Evolutionary conservation across 306 rosid genomes (phyloP).

Genomic region (Ochetophila trinervis): DNA sequence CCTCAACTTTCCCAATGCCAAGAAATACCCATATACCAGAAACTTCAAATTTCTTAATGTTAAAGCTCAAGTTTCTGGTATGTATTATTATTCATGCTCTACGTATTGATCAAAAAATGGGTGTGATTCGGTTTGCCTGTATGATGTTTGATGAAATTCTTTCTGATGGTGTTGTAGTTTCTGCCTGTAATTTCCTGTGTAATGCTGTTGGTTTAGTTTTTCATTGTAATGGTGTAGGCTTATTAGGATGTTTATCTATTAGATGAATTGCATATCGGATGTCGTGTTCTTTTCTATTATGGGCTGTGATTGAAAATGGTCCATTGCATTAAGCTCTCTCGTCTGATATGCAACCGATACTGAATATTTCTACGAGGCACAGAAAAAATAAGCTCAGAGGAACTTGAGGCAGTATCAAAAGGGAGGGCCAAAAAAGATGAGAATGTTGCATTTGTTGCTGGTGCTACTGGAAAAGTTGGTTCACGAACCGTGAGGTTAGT

Average conservation of each 20-base stretch:
- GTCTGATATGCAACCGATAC: slow-evolving; percentile 17
- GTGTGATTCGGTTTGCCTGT: neutral
- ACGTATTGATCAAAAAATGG: neutral
- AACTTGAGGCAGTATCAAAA: slow-evolving; percentile 37
- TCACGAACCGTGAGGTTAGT: slow-evolving; percentile 86
- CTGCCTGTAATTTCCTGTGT: too few relatives aligned
- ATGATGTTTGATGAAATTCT: neutral
- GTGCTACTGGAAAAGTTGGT: slow-evolving; percentile 96
- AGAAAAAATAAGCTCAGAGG: slow-evolving; percentile 30
- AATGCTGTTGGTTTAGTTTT: too few relatives aligned
- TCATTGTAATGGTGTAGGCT: too few relatives aligned
- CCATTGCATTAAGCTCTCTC: neutral
- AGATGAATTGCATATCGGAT: too few relatives aligned
- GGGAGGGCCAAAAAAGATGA: slow-evolving; percentile 55
- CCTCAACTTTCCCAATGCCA: slow-evolving; percentile 41
- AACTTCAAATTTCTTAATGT: slow-evolving; percentile 41
- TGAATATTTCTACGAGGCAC: slow-evolving; percentile 46
- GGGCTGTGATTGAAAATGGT: slow-evolving; percentile 12
- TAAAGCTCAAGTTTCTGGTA: slow-evolving; percentile 74
- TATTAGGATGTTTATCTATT: too few relatives aligned
- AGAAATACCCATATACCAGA: slow-evolving; percentile 28
- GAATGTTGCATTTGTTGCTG: slow-evolving; percentile 90
- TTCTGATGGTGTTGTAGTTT: too few relatives aligned
- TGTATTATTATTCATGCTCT: neutral
- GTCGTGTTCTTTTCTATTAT: neutral